Base-by-base conservation (phyloP, 2,329 filamentous ascomycete species). In the Aspergillus pseudoviridinutans region DNA sequence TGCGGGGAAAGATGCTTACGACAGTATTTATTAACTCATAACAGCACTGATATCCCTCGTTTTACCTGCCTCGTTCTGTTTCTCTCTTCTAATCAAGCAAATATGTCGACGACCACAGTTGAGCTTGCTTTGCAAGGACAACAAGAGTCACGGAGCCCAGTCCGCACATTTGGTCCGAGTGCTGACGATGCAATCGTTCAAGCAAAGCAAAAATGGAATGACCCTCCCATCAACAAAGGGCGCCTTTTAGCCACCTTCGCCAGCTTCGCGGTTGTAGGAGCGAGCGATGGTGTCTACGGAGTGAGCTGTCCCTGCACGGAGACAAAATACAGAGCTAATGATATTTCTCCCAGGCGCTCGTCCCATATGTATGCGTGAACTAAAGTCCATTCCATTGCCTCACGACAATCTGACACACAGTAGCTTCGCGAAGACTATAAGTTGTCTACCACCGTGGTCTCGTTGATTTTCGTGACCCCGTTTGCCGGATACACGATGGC, bases 261-360 rank as follows among this genome's bases (percentile, higher is more conserved):
- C 70, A 80, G 78, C 9, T 82, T 87, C 59, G 64, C 81, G 14
- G 76, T 83, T 9, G 78, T 82, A 59, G 84, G 84, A 0, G 76
- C 79, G 10, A 84, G 83, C 51, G 82, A 84, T 65, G 79, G 79
- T 1, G 80, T 80, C 20, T 84, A 83, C 54, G 81, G 82, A 55
- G 80, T 81, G 66, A 72, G 79, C 68, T 58, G 58, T 35, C 12
- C 32, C 14, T 35, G 12, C 14, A 35, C 14, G 6, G 12, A 17
- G 12, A 17, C 12, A 35, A 2, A 1, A 14, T 35, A 6, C 32
- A 17, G 12, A 51, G n/a, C 38, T n/a, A 17, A 61, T 62, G 8
- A 22, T 8, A 58, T 66, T 6, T 44, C 25, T 49, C 41, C 7
- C 53, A 79, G 78, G 74, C 78, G 54, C 66, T 81, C 44, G 74